Conservation (phyloP, 352 stramenopile species). For the Blastocystis sp. region DNA sequence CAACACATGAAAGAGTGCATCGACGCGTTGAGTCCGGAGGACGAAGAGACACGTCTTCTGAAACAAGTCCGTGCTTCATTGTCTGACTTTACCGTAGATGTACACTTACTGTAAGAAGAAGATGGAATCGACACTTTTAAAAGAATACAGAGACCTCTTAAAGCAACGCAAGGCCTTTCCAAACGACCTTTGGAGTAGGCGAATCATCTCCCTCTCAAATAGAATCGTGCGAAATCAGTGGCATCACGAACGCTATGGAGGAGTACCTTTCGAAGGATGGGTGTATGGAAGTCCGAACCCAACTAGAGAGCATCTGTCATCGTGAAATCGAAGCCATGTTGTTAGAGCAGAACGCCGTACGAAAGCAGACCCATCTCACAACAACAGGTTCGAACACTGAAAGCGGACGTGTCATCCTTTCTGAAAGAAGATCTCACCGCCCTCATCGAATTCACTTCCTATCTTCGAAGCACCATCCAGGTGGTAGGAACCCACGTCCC, state of each 20-base stretch:
- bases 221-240: background rate
- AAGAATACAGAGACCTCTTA: background rate
- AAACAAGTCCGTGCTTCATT: background rate
- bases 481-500: background rate
- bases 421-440: background rate
- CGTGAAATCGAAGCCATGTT: background rate
- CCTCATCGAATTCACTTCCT: background rate
- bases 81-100: background rate
- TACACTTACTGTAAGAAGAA: conserved; percentile 14
- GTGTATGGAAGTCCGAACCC: background rate
- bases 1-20: conserved; percentile 1
- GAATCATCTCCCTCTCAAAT: background rate
- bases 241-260: background rate
- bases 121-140: background rate
- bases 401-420: conserved; percentile 13
- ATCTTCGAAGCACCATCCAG: background rate
- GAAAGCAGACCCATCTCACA: background rate
- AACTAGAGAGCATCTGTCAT: background rate
- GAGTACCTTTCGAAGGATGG: conserved; percentile 25
- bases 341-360: background rate
- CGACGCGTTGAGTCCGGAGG: background rate
- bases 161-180: background rate
- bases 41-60: background rate
- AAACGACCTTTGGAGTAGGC: conserved; percentile 7
- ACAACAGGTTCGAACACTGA: background rate